A percentile compares a stretch with the other conserved stretches of the same genome.
phyloP scores from a whole-genome alignment of 371 early-diverging fungal species.

The Mortierella sp. region DNA sequence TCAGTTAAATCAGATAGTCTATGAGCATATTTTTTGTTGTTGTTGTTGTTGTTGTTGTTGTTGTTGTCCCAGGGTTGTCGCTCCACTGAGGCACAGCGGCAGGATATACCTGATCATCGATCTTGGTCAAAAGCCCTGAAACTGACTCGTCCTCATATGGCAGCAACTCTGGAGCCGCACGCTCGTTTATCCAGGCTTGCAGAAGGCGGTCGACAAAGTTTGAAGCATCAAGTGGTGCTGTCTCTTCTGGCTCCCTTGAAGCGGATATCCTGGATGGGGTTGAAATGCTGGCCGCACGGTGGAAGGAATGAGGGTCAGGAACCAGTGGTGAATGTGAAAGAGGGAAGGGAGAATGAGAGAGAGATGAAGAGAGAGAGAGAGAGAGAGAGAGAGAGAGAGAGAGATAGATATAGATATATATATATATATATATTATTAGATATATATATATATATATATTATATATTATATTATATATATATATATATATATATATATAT shows the following conservation, averaged over 20 bases:
- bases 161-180: conserved; percentile 80
- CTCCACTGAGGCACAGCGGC: no score
- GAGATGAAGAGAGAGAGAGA: no score
- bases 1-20: not conserved
- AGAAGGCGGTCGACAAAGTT: conserved; percentile 64
- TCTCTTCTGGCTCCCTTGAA: conserved; percentile 15
- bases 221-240: conserved; percentile 32
- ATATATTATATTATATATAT: no score
- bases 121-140: conserved; percentile 66
- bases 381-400: no score
- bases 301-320: no score
- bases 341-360: no score
- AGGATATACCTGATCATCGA: conserved; percentile 67
- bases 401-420: no score
- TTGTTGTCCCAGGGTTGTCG: no score
- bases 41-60: not conserved
- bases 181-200: conserved; percentile 83
- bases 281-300: not conserved
- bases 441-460: no score
- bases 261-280: conserved; percentile 16
- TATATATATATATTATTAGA: no score
- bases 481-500: no score
- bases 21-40: not conserved
- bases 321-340: no score
- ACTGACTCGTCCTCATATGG: conserved; percentile 68